Evolutionary conservation across 2,329 filamentous ascomycete genomes (phyloP), one percentile per base, ranked within the genome.

Genomic region (Aspergillus sojae): DNA sequence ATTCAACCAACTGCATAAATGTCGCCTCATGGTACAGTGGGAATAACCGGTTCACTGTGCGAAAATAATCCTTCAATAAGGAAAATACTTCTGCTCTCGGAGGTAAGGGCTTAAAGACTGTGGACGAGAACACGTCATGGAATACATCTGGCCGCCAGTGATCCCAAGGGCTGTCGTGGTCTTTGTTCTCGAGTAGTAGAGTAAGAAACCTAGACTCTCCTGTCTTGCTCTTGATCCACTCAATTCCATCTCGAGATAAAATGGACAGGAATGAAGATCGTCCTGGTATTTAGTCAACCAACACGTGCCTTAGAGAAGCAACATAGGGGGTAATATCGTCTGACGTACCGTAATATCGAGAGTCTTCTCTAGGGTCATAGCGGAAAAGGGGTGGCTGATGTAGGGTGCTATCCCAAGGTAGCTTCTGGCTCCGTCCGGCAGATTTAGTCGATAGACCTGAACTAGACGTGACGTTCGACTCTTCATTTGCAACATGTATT

Each of bases 61-160:
- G 91, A 70, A 98, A 98, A 73, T 90, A 98, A 77, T 97, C 94
- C 75, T 91, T 92, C 59, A 97, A 85, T 45, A 97, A 81, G 4
- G 92, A 93, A 65, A 96, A 81, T 0, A 93, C 92, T 78, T 97
- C 93, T n/a, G 88, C 83, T 77, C 95, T 94, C 1, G 91, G 83
- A 3, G 94, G 94, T 26, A 97, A 79, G 21, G 88, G 89, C 61
- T 89, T 89, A 82, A 93, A 97, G 32, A 96, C 85, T 6, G 88
- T 88, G 19, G 93, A 89, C 61, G 88, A 86, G 79, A 98, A 98
- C 10, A 98, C 84, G 74, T 97, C 94, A 55, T 90, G 86, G 77
- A 97, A 98, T 26, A 98, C 89, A 76, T 97, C 93, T n/a, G 93
- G 92, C 71, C 96, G 96, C 94, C 94, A 97, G 70, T 93, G 90